phyloP scores from a whole-genome alignment of 225 moss, liverwort and hornwort genomes.

The Pseudoscleropodium purum region DNA sequence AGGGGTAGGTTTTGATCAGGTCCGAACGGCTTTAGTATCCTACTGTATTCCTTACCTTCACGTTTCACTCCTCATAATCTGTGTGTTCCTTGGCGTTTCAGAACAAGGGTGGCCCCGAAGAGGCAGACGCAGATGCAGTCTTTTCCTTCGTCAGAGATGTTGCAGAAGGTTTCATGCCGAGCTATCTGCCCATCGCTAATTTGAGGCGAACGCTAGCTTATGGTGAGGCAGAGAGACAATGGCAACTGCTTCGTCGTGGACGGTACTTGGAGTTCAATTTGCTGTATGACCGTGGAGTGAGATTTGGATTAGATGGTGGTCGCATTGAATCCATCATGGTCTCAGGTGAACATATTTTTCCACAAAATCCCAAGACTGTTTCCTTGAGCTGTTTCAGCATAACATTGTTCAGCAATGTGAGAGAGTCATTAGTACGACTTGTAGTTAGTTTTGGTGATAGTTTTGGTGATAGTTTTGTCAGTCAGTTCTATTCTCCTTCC shows the following conservation, averaged over 20 bases:
- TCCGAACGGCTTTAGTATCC: neutral
- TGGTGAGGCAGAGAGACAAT: slow-evolving; percentile 61
- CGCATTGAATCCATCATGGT: slow-evolving; percentile 95
- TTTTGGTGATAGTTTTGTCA: no score
- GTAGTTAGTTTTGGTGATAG: neutral
- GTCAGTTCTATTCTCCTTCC: neutral
- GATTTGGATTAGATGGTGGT: slow-evolving; percentile 80
- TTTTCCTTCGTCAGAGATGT: slow-evolving; percentile 69
- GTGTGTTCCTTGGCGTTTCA: neutral
- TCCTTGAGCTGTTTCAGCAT: neutral
- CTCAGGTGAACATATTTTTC: slow-evolving; percentile 34
- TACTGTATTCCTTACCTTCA: neutral
- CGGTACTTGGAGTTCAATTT: slow-evolving; percentile 87
- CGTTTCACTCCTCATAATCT: neutral
- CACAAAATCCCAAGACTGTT: neutral
- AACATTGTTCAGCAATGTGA: no score
- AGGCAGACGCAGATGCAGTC: slow-evolving; percentile 20
- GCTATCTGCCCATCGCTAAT: slow-evolving; percentile 66
- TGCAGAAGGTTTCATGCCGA: slow-evolving; percentile 86
- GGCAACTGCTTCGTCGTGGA: slow-evolving; percentile 80
- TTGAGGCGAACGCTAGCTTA: slow-evolving; percentile 30
- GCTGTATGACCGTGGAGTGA: slow-evolving; percentile 86
- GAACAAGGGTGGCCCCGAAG: neutral
- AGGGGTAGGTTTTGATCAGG: neutral
- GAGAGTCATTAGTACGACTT: neutral